phyloP scores from a whole-genome alignment of 192 early-diverging fungal genomes.

The Pilaira anomala region DNA sequence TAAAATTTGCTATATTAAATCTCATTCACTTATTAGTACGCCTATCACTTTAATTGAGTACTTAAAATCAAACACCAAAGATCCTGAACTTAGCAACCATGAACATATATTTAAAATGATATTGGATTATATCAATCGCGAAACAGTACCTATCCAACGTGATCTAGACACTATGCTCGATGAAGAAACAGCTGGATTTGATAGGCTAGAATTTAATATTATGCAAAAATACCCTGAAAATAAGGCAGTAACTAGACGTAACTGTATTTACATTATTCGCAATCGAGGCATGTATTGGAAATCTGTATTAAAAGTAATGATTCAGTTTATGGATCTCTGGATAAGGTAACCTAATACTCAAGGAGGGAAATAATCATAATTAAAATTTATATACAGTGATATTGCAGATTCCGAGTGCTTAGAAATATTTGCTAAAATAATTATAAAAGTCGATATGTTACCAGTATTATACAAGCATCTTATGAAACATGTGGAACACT shows the following conservation, averaged over 20 bases:
- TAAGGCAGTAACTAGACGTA: background rate
- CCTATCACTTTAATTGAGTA: too few relatives aligned
- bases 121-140: too few relatives aligned
- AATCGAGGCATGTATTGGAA: background rate
- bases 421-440: conserved; percentile 3
- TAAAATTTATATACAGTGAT: background rate
- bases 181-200: too few relatives aligned
- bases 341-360: conserved; percentile 1
- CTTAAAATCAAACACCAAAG: too few relatives aligned
- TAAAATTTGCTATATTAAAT: too few relatives aligned
- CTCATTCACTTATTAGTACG: too few relatives aligned
- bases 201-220: too few relatives aligned
- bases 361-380: background rate
- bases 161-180: too few relatives aligned
- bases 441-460: background rate
- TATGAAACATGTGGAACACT: background rate
- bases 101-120: too few relatives aligned
- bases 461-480: background rate
- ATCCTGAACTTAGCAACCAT: too few relatives aligned
- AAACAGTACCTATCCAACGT: too few relatives aligned
- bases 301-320: conserved; percentile 14
- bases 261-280: background rate
- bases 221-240: too few relatives aligned
- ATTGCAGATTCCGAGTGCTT: background rate
- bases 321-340: conserved; percentile 18